Evolutionary conservation across 192 early-diverging fungal species (phyloP), one percentile per base, ranked within the genome.

Genomic region (Nowakowskiella sp.): DNA sequence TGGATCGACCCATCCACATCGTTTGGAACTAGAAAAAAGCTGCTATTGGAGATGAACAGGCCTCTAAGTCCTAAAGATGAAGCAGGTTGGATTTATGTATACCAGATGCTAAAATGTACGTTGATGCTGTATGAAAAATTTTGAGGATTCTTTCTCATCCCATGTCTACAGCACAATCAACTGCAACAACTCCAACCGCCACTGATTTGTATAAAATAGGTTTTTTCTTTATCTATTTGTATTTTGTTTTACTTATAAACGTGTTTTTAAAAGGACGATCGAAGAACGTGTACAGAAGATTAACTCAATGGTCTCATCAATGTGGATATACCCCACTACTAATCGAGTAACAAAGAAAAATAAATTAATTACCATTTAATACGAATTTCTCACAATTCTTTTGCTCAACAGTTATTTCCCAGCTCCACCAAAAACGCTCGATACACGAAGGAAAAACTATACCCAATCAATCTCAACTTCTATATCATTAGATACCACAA

Each of bases 151-250:
- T 9, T 30, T 10, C 33, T 6, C 33, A 26, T 8, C 16, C 33
- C 8, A 10, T 8, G 46, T 10, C 7, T 26, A 19, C 21, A 7
- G 7, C 7, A 7, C 9, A 21, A 47, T 47, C 46, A 6, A 30
- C 46, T 26, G 10, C 46, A 26, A 9, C 16, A 16, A 26, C 7
- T n/a, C 16, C 9, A n/a, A 16, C 53, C 26, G 9, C 53, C 31
- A 39, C 45, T 8, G 49, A 53, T 5, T 49, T 62, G 53, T 62
- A 58, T 42, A 62, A 62, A 49, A 62, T 62, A 21, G 59, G 61
- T n/a, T n/a, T n/a, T n/a, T n/a, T n/a, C n/a, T n/a, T n/a, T n/a
- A n/a, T n/a, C n/a, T n/a, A n/a, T n/a, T n/a, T n/a, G n/a, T n/a
- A n/a, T n/a, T n/a, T n/a, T n/a, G n/a, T n/a, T n/a, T n/a, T n/a